Evolutionary conservation across 306 rosid species (phyloP).

Genomic region (Malus fusca): DNA sequence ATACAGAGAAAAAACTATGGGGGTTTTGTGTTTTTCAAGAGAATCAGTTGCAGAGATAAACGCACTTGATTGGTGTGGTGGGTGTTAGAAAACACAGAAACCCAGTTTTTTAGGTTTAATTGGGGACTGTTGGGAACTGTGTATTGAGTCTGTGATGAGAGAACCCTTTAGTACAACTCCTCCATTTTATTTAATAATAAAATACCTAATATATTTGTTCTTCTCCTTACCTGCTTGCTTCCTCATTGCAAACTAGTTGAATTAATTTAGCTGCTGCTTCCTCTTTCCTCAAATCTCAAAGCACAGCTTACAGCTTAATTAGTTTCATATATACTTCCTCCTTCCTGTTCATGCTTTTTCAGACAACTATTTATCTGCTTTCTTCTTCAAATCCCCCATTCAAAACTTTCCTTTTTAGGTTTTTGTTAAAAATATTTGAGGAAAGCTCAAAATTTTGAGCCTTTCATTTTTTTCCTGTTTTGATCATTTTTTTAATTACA

Average conservation of each 20-base stretch:
- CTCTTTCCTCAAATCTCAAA: constrained; percentile 19
- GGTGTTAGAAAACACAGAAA: not conserved
- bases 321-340: not conserved
- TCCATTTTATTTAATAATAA: too few relatives aligned
- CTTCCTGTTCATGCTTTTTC: constrained; percentile 12
- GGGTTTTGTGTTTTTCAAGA: constrained; percentile 41
- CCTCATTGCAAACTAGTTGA: constrained; percentile 17
- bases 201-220: not conserved
- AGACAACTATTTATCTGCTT: not conserved
- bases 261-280: constrained; percentile 2
- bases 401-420: not conserved
- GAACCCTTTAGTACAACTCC: constrained; percentile 4
- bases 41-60: constrained; percentile 42
- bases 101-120: constrained; percentile 13
- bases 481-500: too few relatives aligned
- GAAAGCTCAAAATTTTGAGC: not conserved
- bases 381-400: not conserved
- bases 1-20: constrained; percentile 9
- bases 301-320: constrained; percentile 12
- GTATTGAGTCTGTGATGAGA: constrained; percentile 12
- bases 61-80: constrained; percentile 21
- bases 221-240: constrained; percentile 2
- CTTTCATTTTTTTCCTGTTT: not conserved
- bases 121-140: constrained; percentile 33
- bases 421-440: not conserved